Conservation (phyloP, 2,329 filamentous ascomycete species). For the Cadophora malorum region DNA sequence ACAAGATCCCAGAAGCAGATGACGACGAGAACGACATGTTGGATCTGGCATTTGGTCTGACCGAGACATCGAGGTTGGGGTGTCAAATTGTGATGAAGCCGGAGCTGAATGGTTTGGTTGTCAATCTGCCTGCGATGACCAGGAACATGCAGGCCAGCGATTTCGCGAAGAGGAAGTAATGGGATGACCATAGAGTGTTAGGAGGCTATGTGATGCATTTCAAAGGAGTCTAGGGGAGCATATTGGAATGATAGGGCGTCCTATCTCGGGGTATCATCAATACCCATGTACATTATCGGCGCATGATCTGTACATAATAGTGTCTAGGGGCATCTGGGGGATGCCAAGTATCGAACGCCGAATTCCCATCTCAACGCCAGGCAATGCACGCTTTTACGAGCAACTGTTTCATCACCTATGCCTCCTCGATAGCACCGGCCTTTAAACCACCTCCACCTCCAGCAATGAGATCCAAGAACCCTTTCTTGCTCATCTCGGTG, state of each 20-base stretch:
- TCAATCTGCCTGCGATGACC: slow-evolving; percentile 91
- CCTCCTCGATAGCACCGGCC: slow-evolving; percentile 58
- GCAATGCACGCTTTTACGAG: slow-evolving; percentile 20
- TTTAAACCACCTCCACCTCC: slow-evolving; percentile 65
- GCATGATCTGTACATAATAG: slow-evolving; percentile 30
- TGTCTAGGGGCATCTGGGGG: slow-evolving; percentile 22
- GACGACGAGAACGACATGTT: slow-evolving; percentile 76
- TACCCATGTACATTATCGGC: slow-evolving; percentile 39
- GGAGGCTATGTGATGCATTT: slow-evolving; percentile 5
- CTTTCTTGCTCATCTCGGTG: slow-evolving; percentile 96
- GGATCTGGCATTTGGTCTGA: slow-evolving; percentile 76
- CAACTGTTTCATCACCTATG: slow-evolving; percentile 25
- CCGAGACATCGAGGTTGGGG: slow-evolving; percentile 65
- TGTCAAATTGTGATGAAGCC: slow-evolving; percentile 80
- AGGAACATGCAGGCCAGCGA: slow-evolving; percentile 95
- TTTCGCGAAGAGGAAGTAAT: slow-evolving; percentile 61
- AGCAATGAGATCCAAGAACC: slow-evolving; percentile 90
- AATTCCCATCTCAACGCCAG: slow-evolving; percentile 40
- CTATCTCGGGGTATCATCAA: slow-evolving; percentile 35
- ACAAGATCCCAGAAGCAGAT: slow-evolving; percentile 65
- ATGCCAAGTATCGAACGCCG: slow-evolving; percentile 29
- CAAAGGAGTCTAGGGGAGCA: slow-evolving; percentile 19
- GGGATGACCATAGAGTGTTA: slow-evolving; percentile 12
- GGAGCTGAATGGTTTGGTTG: slow-evolving; percentile 84
- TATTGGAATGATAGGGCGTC: slow-evolving; percentile 22